Evolutionary conservation across 331 rosid genomes (phyloP).

Genomic region (Quercus lobata): DNA sequence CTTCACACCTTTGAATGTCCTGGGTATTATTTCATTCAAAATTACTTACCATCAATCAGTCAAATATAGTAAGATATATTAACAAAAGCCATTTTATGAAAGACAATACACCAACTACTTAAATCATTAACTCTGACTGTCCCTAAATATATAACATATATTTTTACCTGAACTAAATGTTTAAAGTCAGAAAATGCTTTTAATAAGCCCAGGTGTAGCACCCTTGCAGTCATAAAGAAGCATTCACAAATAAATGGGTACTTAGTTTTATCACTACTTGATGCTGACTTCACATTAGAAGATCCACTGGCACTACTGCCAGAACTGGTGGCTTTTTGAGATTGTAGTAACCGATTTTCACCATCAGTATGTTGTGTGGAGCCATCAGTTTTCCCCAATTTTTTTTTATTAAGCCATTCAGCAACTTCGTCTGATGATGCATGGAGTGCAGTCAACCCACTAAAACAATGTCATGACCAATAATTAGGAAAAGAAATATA

Average conservation of each 20-base stretch:
- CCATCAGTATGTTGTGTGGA: conserved; percentile 40
- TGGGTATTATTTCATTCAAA: conserved; percentile 25
- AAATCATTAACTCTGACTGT: not conserved
- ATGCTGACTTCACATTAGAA: conserved; percentile 35
- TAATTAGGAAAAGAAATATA: conserved; percentile 25
- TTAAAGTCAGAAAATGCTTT: conserved; percentile 95
- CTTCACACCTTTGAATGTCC: conserved; percentile 94
- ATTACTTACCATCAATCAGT: conserved; percentile 7
- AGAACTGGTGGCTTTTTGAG: conserved; percentile 91
- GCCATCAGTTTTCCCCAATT: conserved; percentile 32
- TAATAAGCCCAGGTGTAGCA: conserved; percentile 88
- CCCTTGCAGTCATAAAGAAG: conserved; percentile 98
- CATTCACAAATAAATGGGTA: conserved; percentile 95
- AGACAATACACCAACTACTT: conserved; percentile 12
- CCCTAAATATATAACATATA: not conserved
- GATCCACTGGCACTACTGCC: conserved; percentile 50
- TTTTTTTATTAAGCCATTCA: conserved; percentile 67
- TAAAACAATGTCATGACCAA: conserved; percentile 37
- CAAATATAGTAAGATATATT: conserved; percentile 4
- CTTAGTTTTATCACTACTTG: conserved; percentile 50
- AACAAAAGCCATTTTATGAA: not conserved
- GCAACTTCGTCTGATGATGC: conserved; percentile 95
- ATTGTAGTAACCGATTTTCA: conserved; percentile 67
- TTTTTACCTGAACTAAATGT: conserved; percentile 91
- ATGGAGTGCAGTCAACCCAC: conserved; percentile 95